Conservation (phyloP, 139 green algal species). For the Ostreobium quekettii region DNA sequence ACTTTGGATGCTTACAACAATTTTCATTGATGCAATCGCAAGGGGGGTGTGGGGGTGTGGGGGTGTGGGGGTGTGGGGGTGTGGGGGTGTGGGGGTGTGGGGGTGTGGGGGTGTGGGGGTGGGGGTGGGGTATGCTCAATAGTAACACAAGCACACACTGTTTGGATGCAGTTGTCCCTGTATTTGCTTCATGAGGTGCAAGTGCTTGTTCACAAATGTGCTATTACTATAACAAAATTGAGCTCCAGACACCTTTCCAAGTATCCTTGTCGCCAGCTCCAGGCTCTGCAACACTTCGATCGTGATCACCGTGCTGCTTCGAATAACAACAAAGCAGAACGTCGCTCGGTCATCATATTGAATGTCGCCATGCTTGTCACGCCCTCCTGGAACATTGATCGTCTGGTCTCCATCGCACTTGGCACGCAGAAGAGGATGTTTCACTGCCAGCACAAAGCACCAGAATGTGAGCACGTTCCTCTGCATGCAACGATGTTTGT, state of each 20-base stretch:
- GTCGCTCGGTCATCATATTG: slow-evolving; percentile 6
- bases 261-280: not conserved
- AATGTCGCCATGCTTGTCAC: slow-evolving; percentile 1
- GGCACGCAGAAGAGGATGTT: not conserved
- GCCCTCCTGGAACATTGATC: not conserved
- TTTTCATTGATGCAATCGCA: too few species aligned
- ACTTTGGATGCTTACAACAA: too few species aligned
- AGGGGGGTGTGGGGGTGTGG: too few species aligned
- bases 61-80: too few species aligned
- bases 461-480: not conserved
- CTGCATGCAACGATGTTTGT: not conserved
- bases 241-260: slow-evolving; percentile 14
- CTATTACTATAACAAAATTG: too few species aligned
- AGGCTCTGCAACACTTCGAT: slow-evolving; percentile 14
- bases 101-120: too few species aligned
- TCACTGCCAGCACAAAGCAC: not conserved
- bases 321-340: not conserved
- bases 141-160: too few species aligned
- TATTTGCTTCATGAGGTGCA: too few species aligned
- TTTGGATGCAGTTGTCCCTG: too few species aligned
- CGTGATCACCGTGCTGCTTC: not conserved
- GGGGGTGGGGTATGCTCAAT: too few species aligned
- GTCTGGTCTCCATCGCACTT: slow-evolving; percentile 7
- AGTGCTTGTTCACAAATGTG: too few species aligned
- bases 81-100: too few species aligned